Evolutionary conservation across 108 stramenopile genomes (phyloP), one percentile per base, ranked within the genome.

Genomic region (Pelagomonas calceolata): DNA sequence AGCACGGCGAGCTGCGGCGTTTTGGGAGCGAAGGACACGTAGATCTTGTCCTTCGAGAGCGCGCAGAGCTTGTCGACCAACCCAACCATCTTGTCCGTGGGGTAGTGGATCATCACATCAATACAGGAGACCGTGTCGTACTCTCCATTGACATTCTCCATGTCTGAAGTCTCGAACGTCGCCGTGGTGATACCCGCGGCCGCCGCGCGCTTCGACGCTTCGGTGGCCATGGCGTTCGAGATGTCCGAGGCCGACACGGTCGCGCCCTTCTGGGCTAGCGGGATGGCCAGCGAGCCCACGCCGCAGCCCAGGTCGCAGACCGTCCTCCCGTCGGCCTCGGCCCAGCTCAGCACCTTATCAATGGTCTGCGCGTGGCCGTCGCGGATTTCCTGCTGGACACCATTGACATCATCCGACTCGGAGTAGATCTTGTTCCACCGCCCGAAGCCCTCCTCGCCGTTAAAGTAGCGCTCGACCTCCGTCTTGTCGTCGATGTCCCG

Each of bases 21-120:
- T 79, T 97, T 91, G 51, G 95, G 95, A 33, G 95, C 95, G 75
- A 97, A 97, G 30, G 91, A 92, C 69, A 96, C 88, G 36, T 95
- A 83, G 29, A 97, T 86, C 70, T 92, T 84, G 46, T 90, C 84
- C 30, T 88, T 82, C 7, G 94, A 78, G 68, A 97, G 73, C 65
- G 80, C 79, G 77, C 93, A 93, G 66, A 97, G 81, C 78, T 92
- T 89, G 66, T 67, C 80, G 15, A 96, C 88, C 92, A 96, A 93
- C 64, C 91, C 91, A 34, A 82, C 70, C 92, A 96, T 93, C 75
- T 96, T 94, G 0, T 92, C 92, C 0, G 92, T 90, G 39, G 95
- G 95, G 82, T 97, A 97, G 76, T 97, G 95, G 77, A 97, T 97
- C 67, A 94, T 94, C 64, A 97, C 95, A 79, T 97, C 95, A 26